These are phyloP conservation scores for Onygenales sp. DNA, from an alignment of 2,329 filamentous ascomycete genomes.

Conservation along the genomic window DNA sequence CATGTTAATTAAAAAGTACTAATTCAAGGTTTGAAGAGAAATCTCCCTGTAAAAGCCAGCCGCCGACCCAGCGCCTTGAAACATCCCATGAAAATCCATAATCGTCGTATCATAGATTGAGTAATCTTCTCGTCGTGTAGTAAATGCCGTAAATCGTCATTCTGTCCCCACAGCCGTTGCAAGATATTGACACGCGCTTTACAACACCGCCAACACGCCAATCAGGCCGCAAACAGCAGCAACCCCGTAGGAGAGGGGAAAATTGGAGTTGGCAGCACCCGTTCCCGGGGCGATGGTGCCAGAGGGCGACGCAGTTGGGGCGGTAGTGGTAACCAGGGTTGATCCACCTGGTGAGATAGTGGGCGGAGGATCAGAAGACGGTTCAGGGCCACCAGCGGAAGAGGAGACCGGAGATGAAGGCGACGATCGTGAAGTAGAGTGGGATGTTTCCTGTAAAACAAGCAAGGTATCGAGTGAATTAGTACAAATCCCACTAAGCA, in stretches of 20 bases:
- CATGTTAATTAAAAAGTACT: background rate
- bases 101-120: background rate
- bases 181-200: slow-evolving; percentile 8
- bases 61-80: background rate
- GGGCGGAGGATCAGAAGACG: slow-evolving; percentile 6
- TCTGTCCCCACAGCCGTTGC: background rate
- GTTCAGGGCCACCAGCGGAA: slow-evolving; percentile 39
- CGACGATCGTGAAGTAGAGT: slow-evolving; percentile 43
- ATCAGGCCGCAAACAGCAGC: slow-evolving; percentile 17
- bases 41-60: background rate
- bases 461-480: slow-evolving; percentile 2
- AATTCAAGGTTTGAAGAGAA: background rate
- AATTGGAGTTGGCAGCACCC: slow-evolving; percentile 11
- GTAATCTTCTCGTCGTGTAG: background rate
- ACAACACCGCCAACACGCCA: slow-evolving; percentile 14
- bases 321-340: slow-evolving; percentile 1
- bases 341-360: slow-evolving; percentile 2
- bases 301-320: slow-evolving; percentile 3
- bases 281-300: slow-evolving; percentile 12
- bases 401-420: slow-evolving; percentile 34
- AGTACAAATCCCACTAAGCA: background rate
- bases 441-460: slow-evolving; percentile 36
- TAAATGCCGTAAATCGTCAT: background rate
- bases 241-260: slow-evolving; percentile 9
- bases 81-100: background rate